These are phyloP conservation scores for Albugo candida DNA, from an alignment of 352 stramenopile species.

Conservation along the genomic window DNA sequence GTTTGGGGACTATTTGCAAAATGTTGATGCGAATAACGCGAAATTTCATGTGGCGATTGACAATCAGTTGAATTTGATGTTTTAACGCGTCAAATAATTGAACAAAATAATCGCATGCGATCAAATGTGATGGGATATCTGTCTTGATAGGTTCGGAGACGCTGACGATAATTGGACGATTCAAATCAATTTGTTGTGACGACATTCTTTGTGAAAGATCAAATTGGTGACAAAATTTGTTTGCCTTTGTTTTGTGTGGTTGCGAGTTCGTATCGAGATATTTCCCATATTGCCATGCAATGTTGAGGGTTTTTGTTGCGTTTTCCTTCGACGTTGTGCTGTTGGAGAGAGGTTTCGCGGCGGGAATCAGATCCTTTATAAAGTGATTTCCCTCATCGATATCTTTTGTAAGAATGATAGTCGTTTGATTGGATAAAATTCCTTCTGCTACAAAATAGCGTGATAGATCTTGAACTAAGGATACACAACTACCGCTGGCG, in stretches of 20 bases:
- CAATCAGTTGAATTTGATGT: too few species aligned
- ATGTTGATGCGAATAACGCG: too few species aligned
- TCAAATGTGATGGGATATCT: too few species aligned
- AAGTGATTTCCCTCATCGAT: constrained; percentile 22
- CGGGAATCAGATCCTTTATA: constrained; percentile 40
- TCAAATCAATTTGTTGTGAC: too few species aligned
- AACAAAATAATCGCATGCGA: too few species aligned
- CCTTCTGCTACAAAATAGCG: constrained; percentile 47
- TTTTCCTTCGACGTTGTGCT: not conserved
- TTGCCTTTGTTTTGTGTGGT: constrained; percentile 1
- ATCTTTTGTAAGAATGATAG: constrained; percentile 18
- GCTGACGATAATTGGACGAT: too few species aligned
- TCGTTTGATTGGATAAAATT: constrained; percentile 21
- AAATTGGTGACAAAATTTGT: constrained; percentile 54
- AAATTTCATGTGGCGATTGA: too few species aligned
- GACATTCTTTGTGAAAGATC: constrained; percentile 40
- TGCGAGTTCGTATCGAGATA: constrained; percentile 13
- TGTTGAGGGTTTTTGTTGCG: constrained; percentile 16
- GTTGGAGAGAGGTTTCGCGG: constrained; percentile 9
- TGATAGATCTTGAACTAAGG: constrained; percentile 21
- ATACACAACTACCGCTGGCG: too few species aligned
- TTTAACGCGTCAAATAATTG: too few species aligned
- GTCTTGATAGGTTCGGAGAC: too few species aligned
- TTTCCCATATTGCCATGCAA: constrained; percentile 66
- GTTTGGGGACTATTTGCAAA: too few species aligned